Base-by-base conservation (phyloP, 768 basidiomycete genomes). In the Pisolithus microcarpus region DNA sequence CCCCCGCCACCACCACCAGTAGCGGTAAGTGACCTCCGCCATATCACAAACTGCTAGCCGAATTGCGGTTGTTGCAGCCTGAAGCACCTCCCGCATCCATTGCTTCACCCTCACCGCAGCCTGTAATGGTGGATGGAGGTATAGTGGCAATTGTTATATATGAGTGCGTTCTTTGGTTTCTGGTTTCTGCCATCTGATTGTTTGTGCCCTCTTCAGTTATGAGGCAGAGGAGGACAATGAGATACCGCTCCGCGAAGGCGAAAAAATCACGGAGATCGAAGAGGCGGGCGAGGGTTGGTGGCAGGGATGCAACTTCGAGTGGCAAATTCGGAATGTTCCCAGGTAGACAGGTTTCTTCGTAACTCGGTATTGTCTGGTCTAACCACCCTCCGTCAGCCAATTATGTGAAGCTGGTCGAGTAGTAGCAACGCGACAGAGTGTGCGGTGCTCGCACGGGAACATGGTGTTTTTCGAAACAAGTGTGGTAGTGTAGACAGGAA, bases 201-300 rank as follows among this genome's bases (percentile, higher is more conserved):
- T 9, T 16, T 47, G n/a, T 54, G 37, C 38, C 19, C 38, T n/a
- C n/a, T 19, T 36, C 45, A 93, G 89, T 56, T 95, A 94, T 60
- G 89, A 91, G 9, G 90, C 93, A 0, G 81, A 81, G 0, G 93
- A 96, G 63, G 91, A 92, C 57, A 96, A 97, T 61, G 93, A 96
- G 62, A 70, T 96, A 26, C 76, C 83, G 3, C 91, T 97, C 78
- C 71, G 65, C 28, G 92, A 91, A 65, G 90, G 89, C 24, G 92
- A 93, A 34, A 70, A 73, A 50, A 88, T 96, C 62, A 75, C 72
- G 16, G 75, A 85, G 50, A 87, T 96, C 48, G 87, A 91, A 60
- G 81, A 84, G 48, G 82, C 80, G 6, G 84, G 81, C 8, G 89
- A 91, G n/a, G 90, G 90, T 57, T 92, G 90, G 91, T 92, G 90